Percentiles rank a stretch among this genome's conserved stretches.
Evolutionary conservation across 2,329 filamentous ascomycete species (phyloP).

Genomic region (Trichoderma atroviride): DNA sequence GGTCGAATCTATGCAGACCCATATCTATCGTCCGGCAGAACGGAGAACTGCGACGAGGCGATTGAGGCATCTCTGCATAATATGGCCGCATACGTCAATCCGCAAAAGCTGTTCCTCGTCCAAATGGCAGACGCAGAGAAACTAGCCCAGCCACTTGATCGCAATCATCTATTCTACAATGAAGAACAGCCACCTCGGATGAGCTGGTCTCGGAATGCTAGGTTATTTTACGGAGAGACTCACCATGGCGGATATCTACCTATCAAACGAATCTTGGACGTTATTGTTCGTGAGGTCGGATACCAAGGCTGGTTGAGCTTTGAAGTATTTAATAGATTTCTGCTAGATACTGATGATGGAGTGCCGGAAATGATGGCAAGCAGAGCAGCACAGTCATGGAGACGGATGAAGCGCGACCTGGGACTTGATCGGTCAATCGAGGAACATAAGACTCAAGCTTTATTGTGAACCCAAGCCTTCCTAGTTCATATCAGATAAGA

Average conservation of each 20-base stretch:
- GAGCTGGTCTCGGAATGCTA: slow-evolving; percentile 76
- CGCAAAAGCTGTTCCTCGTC: slow-evolving; percentile 71
- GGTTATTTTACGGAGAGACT: slow-evolving; percentile 59
- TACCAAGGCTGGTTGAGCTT: slow-evolving; percentile 72
- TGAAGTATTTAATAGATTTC: slow-evolving; percentile 62
- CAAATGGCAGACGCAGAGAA: slow-evolving; percentile 76
- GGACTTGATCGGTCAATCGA: not conserved
- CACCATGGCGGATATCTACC: slow-evolving; percentile 69
- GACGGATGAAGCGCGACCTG: slow-evolving; percentile 12
- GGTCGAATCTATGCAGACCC: slow-evolving; percentile 73
- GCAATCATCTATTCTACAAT: slow-evolving; percentile 43
- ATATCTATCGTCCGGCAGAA: slow-evolving; percentile 53
- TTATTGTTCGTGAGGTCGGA: slow-evolving; percentile 65
- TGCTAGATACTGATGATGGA: slow-evolving; percentile 59
- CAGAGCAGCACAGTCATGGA: slow-evolving; percentile 54
- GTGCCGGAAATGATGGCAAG: slow-evolving; percentile 61
- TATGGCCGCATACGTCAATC: slow-evolving; percentile 59
- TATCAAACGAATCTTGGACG: slow-evolving; percentile 59
- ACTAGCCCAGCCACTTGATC: slow-evolving; percentile 61
- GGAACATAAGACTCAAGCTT: slow-evolving; percentile 2
- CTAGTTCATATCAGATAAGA: not conserved
- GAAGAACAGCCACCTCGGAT: slow-evolving; percentile 55
- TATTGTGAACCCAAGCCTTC: not conserved
- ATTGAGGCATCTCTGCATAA: slow-evolving; percentile 57
- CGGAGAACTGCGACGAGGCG: slow-evolving; percentile 55